Percentiles rank a stretch among this genome's conserved stretches.
phyloP scores from a whole-genome alignment of 2,329 filamentous ascomycete genomes.

The Ascochyta clinopodiicola region DNA sequence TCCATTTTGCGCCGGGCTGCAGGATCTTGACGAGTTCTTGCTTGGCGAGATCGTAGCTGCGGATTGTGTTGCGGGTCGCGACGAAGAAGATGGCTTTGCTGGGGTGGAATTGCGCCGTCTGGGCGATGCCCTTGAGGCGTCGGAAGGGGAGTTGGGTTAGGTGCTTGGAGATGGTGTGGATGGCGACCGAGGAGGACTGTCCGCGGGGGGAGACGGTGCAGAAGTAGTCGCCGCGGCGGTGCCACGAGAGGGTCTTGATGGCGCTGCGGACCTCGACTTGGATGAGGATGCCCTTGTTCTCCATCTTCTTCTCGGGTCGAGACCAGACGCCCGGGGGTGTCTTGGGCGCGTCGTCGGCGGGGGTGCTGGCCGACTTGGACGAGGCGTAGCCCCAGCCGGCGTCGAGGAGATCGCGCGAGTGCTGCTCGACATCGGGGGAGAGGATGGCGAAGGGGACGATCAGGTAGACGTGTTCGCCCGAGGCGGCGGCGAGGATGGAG shows the following conservation, averaged over 20 bases:
- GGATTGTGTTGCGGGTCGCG: conserved; percentile 90
- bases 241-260: conserved; percentile 91
- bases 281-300: conserved; percentile 79
- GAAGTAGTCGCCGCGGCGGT: conserved; percentile 92
- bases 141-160: conserved; percentile 94
- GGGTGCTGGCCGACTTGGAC: conserved; percentile 60
- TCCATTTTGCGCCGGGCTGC: conserved; percentile 92
- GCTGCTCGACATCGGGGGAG: conserved; percentile 74
- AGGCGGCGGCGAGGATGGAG: conserved; percentile 81
- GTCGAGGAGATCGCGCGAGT: conserved; percentile 78
- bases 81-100: conserved; percentile 93
- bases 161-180: conserved; percentile 95
- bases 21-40: conserved; percentile 93
- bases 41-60: conserved; percentile 89
- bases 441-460: conserved; percentile 72
- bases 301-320: conserved; percentile 74
- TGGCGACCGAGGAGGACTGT: conserved; percentile 80
- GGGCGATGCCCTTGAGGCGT: conserved; percentile 74
- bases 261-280: conserved; percentile 79
- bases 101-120: conserved; percentile 94
- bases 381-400: conserved; percentile 94
- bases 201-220: conserved; percentile 86
- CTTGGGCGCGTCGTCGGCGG: conserved; percentile 68
- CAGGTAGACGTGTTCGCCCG: conserved; percentile 84
- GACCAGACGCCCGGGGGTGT: conserved; percentile 82